Evolutionary conservation across 2,329 filamentous ascomycete genomes (phyloP).

Genomic region (Chrysosporium keratinophilum): DNA sequence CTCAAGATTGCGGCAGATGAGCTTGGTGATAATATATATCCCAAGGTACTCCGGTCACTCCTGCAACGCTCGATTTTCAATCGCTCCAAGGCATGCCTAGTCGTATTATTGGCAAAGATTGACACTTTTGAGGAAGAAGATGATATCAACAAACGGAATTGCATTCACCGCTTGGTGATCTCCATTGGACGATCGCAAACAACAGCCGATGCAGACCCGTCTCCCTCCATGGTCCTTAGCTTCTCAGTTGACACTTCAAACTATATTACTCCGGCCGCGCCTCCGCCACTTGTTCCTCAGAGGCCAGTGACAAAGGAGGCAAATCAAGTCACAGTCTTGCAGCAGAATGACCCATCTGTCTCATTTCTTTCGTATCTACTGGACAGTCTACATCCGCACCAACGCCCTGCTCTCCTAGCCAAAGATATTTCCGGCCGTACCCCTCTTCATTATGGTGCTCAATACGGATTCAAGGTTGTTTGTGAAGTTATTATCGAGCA

Average conservation of each 20-base stretch:
- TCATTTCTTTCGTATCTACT: constrained; percentile 55
- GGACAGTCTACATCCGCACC: constrained; percentile 55
- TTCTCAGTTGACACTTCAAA: constrained; percentile 49
- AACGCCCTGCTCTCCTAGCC: constrained; percentile 53
- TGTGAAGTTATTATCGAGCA: constrained; percentile 77
- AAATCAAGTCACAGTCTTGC: constrained; percentile 48
- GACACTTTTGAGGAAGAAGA: constrained; percentile 71
- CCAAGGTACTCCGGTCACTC: constrained; percentile 43
- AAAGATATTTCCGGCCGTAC: constrained; percentile 18
- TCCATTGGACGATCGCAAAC: constrained; percentile 70
- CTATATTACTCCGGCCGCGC: constrained; percentile 69
- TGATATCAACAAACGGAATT: constrained; percentile 89
- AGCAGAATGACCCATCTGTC: constrained; percentile 64
- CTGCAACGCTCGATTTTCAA: constrained; percentile 50
- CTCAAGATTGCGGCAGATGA: constrained; percentile 47
- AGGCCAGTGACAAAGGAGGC: constrained; percentile 57
- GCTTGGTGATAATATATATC: constrained; percentile 55
- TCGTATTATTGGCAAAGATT: constrained; percentile 58
- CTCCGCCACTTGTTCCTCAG: constrained; percentile 53
- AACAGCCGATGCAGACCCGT: constrained; percentile 43
- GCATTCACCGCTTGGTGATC: constrained; percentile 83
- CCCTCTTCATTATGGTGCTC: constrained; percentile 46
- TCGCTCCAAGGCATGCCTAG: constrained; percentile 63
- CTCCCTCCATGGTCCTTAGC: constrained; percentile 43
- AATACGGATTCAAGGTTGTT: constrained; percentile 87